Evolutionary conservation across 371 early-diverging fungal genomes (phyloP), one percentile per base, ranked within the genome.

Genomic region (Umbelopsis sp.): DNA sequence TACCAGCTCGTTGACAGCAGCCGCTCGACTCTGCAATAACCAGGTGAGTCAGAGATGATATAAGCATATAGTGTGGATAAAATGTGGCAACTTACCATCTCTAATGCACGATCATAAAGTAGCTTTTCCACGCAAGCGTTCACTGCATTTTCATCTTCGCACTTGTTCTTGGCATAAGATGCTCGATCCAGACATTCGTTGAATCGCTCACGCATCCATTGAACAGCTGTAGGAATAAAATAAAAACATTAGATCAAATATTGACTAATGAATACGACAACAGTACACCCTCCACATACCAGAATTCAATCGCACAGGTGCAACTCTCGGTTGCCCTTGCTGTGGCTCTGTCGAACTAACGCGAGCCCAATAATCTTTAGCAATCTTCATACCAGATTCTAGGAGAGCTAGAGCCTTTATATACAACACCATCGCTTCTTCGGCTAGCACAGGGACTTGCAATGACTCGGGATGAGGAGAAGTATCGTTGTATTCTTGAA

Each of bases 181-280:
- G 94, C 96, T 12, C 89, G 83, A 37, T 94, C 95, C 10, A 95
- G 72, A 64, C 95, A 94, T 64, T 91, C 93, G 72, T 96, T 96
- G 73, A 93, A 95, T 63, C 89, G 85, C 48, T 88, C 90, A 20
- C 94, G 87, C 74, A 96, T 91, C 96, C 96, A 96, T 68, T 93
- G 93, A 2, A 94, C 94, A 0, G 87, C 88, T 50, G 7, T 10
- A 41, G 12, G 41, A 41, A 29, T 14, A 50, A 7, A 12, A 25
- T 14, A 29, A 32, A 50, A 51, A n/a, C 20, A 4, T 4, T 3
- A 29, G 29, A 4, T 29, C 4, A 29, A 29, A 29, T 29, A 29
- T 29, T 29, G 29, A 29, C 29, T 29, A 29, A 3, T 29, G 29
- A 29, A 4, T 29, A 29, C 29, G 29, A 29, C 4, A 29, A 29